Evolutionary conservation across 108 stramenopile genomes (phyloP).

Genomic region (Cyclotella sp.): DNA sequence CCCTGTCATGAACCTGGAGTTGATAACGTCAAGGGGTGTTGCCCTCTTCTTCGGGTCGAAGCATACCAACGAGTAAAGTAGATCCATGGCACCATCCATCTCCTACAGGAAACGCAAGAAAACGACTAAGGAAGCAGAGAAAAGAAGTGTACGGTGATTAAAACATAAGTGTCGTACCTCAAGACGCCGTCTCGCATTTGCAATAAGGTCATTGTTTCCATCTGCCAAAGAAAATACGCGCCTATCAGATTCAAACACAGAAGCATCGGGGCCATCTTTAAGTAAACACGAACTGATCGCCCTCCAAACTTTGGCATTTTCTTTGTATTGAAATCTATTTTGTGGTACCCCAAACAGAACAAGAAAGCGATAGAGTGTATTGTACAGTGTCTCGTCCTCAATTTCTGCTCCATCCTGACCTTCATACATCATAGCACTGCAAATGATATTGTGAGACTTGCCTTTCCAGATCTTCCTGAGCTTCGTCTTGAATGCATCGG

Average conservation of each 20-base stretch:
- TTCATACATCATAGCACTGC: slow-evolving; percentile 76
- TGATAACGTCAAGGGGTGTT: slow-evolving; percentile 76
- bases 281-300: slow-evolving; percentile 56
- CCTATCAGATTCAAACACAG: slow-evolving; percentile 61
- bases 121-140: background rate
- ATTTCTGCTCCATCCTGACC: slow-evolving; percentile 78
- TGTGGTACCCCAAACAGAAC: slow-evolving; percentile 92
- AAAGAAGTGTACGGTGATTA: background rate
- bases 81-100: slow-evolving; percentile 86
- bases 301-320: slow-evolving; percentile 69
- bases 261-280: slow-evolving; percentile 49
- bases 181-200: slow-evolving; percentile 65
- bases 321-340: slow-evolving; percentile 39
- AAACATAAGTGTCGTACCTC: slow-evolving; percentile 15
- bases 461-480: slow-evolving; percentile 86
- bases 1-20: slow-evolving; percentile 75
- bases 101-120: slow-evolving; percentile 22
- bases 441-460: slow-evolving; percentile 69
- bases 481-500: slow-evolving; percentile 58
- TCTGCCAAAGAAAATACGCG: slow-evolving; percentile 61
- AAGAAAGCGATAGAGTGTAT: slow-evolving; percentile 94
- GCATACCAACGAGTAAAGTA: slow-evolving; percentile 65
- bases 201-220: slow-evolving; percentile 71
- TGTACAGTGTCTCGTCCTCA: slow-evolving; percentile 86
- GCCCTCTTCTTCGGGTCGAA: slow-evolving; percentile 77